phyloP scores from a whole-genome alignment of 305 asterid genomes.

The Fraxinus sp. region DNA sequence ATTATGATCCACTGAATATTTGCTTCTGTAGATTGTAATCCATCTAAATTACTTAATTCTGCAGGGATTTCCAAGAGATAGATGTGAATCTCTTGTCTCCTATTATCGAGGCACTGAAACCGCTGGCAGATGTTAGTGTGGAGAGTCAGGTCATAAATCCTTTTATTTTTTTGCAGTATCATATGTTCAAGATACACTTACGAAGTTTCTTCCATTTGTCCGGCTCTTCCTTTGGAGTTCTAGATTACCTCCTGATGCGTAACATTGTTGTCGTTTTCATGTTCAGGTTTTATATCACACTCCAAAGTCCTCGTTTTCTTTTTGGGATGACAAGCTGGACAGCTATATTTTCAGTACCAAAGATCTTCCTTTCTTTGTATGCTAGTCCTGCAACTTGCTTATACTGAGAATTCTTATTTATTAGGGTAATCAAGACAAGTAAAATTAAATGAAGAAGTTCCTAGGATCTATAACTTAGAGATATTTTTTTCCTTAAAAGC shows the following conservation, averaged over 20 bases:
- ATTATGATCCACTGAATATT: background rate
- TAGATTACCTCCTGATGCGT: conserved; percentile 10
- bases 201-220: background rate
- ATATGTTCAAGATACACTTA: background rate
- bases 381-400: conserved; percentile 35
- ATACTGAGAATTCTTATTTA: conserved; percentile 2
- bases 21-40: background rate
- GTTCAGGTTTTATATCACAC: conserved; percentile 87
- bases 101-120: conserved; percentile 60
- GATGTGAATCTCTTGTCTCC: conserved; percentile 73
- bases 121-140: conserved; percentile 75
- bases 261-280: conserved; percentile 17
- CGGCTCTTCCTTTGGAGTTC: conserved; percentile 16
- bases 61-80: conserved; percentile 81
- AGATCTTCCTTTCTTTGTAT: conserved; percentile 96
- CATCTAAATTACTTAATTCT: conserved; percentile 20
- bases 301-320: conserved; percentile 82
- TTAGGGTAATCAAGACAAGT: conserved; percentile 5
- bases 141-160: conserved; percentile 76
- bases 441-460: conserved; percentile 1
- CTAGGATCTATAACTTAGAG: background rate
- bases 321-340: conserved; percentile 64
- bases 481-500: conserved; percentile 1
- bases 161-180: conserved; percentile 15
- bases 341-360: conserved; percentile 67